These are phyloP conservation scores for Pseudozyma tsukubaensis DNA, from an alignment of 1,284 basidiomycete species.

Conservation along the genomic window DNA sequence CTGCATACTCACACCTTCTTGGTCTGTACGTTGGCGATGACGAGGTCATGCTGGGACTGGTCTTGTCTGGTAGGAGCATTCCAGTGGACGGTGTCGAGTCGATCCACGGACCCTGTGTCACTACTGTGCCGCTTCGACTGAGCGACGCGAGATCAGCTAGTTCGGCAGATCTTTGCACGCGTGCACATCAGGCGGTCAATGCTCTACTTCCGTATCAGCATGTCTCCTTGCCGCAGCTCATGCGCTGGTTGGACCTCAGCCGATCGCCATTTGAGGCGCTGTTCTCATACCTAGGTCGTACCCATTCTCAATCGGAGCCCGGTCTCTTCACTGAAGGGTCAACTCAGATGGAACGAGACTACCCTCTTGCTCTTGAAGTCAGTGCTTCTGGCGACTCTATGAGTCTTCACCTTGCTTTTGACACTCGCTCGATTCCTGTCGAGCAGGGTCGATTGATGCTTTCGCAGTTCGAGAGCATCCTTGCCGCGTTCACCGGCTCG, in stretches of 20 bases:
- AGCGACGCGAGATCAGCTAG: conserved; percentile 4
- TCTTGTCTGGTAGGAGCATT: conserved; percentile 57
- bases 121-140: conserved; percentile 59
- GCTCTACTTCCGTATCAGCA: conserved; percentile 53
- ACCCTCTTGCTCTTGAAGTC: conserved; percentile 59
- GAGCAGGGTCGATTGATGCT: conserved; percentile 53
- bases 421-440: conserved; percentile 30
- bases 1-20: conserved; percentile 44
- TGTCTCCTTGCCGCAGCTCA: conserved; percentile 54
- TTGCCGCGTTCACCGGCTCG: conserved; percentile 4
- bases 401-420: conserved; percentile 45
- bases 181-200: conserved; percentile 28
- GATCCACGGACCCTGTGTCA: conserved; percentile 63
- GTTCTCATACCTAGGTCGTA: conserved; percentile 54
- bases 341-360: conserved; percentile 57
- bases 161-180: conserved; percentile 10
- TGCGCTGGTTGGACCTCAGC: conserved; percentile 41
- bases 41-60: conserved; percentile 58
- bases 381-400: conserved; percentile 34
- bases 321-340: conserved; percentile 14
- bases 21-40: conserved; percentile 56
- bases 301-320: background rate
- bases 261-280: conserved; percentile 56
- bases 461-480: conserved; percentile 42
- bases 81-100: conserved; percentile 34